Evolutionary conservation across 768 basidiomycete genomes (phyloP).

Genomic region (Russula earlei): DNA sequence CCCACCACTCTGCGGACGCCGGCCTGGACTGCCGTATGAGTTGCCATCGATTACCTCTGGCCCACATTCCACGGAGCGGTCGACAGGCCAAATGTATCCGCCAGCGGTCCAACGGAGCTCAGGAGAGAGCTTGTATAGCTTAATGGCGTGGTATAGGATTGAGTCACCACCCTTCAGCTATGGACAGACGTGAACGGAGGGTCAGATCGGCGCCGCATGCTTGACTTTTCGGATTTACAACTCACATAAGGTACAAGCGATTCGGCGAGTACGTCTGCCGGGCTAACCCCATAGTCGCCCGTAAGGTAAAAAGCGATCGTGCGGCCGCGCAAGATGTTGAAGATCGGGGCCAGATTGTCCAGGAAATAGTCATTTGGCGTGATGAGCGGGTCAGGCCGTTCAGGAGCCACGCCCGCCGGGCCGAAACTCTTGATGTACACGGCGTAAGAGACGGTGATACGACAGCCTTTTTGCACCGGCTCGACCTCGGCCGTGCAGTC

Average conservation of each 20-base stretch:
- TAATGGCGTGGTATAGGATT: conserved; percentile 65
- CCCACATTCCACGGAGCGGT: conserved; percentile 53
- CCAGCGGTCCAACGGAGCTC: conserved; percentile 78
- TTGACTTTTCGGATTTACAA: conserved; percentile 13
- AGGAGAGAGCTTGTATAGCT: conserved; percentile 62
- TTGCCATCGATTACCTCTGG: conserved; percentile 35
- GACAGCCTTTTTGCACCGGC: conserved; percentile 57
- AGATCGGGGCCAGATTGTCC: conserved; percentile 58
- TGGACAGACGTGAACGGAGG: background rate
- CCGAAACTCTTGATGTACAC: conserved; percentile 63
- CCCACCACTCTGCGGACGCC: conserved; percentile 36
- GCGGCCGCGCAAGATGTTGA: conserved; percentile 62
- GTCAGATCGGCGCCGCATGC: background rate
- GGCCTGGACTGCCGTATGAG: conserved; percentile 24
- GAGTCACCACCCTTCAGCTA: conserved; percentile 75
- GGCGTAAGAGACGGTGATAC: conserved; percentile 61
- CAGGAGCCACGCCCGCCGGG: conserved; percentile 38
- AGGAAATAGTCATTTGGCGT: conserved; percentile 67
- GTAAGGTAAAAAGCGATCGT: conserved; percentile 66
- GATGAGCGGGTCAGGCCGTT: conserved; percentile 58
- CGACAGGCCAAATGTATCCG: conserved; percentile 72
- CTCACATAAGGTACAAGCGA: conserved; percentile 60
- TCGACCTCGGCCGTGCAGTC: conserved; percentile 74
- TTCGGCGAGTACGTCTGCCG: conserved; percentile 60
- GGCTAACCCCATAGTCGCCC: conserved; percentile 60